phyloP scores from a whole-genome alignment of 2,329 filamentous ascomycete species.

The Eurotiales sp. region DNA sequence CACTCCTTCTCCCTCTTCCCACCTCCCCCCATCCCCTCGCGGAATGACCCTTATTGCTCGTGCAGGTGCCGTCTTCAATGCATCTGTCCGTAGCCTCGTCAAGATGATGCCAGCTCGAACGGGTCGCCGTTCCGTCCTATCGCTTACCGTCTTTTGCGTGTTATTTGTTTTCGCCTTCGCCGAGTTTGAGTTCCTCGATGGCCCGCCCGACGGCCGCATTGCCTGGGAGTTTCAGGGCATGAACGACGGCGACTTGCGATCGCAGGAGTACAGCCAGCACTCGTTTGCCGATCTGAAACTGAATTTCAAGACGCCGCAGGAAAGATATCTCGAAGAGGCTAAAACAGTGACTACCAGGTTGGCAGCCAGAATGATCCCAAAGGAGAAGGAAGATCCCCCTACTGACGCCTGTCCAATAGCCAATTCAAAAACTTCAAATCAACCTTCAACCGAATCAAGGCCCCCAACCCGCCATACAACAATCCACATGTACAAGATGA shows the following conservation, averaged over 20 bases:
- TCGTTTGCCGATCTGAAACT: constrained; percentile 12
- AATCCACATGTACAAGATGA: constrained; percentile 13
- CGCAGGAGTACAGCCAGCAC: constrained; percentile 9
- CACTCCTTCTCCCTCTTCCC: too few species aligned
- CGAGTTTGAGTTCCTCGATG: constrained; percentile 8
- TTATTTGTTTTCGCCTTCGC: constrained; percentile 12
- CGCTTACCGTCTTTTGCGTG: constrained; percentile 14
- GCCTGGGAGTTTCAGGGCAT: constrained; percentile 12
- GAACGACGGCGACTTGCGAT: constrained; percentile 8
- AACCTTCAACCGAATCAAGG: constrained; percentile 12
- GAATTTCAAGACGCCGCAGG: constrained; percentile 12
- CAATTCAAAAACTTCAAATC: constrained; percentile 15
- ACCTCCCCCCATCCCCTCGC: background rate
- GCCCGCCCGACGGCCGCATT: constrained; percentile 1
- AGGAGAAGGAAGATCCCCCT: background rate
- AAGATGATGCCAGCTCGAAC: constrained; percentile 12
- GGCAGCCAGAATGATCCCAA: background rate
- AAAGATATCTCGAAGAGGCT: constrained; percentile 16
- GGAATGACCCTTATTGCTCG: constrained; percentile 14
- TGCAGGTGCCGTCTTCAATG: constrained; percentile 11
- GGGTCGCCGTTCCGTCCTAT: constrained; percentile 13
- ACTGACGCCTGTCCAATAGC: constrained; percentile 1
- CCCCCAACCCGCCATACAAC: constrained; percentile 9
- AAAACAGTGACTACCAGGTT: constrained; percentile 9
- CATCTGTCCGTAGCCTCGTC: constrained; percentile 12